Percentiles rank a stretch among this genome's conserved stretches.
These are phyloP conservation scores for Asterophora parasitica DNA, from an alignment of 768 basidiomycete species.

Conservation along the genomic window DNA sequence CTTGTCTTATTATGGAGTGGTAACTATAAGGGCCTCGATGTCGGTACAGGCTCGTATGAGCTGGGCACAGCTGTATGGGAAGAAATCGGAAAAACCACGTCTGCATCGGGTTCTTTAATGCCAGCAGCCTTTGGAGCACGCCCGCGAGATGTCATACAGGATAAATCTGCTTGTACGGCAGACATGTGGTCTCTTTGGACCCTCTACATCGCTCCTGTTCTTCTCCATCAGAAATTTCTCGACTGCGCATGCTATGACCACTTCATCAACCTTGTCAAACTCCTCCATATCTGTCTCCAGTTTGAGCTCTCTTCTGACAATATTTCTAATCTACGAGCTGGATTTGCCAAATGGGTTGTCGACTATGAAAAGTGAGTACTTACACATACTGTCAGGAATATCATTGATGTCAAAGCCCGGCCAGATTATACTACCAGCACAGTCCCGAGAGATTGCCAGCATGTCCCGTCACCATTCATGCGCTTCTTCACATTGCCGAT, in stretches of 20 bases:
- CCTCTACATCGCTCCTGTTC: slow-evolving; percentile 21
- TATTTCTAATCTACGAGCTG: slow-evolving; percentile 16
- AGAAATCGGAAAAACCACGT: slow-evolving; percentile 27
- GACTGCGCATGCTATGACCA: slow-evolving; percentile 29
- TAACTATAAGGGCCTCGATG: slow-evolving; percentile 31
- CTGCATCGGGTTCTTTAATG: slow-evolving; percentile 22
- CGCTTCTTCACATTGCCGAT: slow-evolving; percentile 28
- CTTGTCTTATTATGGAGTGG: slow-evolving; percentile 37
- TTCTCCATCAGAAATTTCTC: slow-evolving; percentile 19
- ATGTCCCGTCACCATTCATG: slow-evolving; percentile 30
- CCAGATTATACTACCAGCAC: slow-evolving; percentile 25
- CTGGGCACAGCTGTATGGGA: slow-evolving; percentile 27
- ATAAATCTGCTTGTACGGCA: slow-evolving; percentile 18
- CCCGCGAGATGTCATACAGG: slow-evolving; percentile 22
- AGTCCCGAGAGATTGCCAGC: slow-evolving; percentile 16
- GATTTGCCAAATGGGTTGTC: slow-evolving; percentile 26
- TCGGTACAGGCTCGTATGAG: slow-evolving; percentile 22
- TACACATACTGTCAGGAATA: background rate
- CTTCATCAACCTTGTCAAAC: slow-evolving; percentile 28
- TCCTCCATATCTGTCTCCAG: slow-evolving; percentile 29
- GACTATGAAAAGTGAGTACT: slow-evolving; percentile 20
- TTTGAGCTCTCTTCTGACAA: slow-evolving; percentile 22
- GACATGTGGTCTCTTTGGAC: slow-evolving; percentile 22
- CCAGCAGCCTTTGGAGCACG: slow-evolving; percentile 25
- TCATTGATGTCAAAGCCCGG: background rate